These are phyloP conservation scores for Athelia psychrophila DNA, from an alignment of 1,284 basidiomycete genomes.

Conservation along the genomic window DNA sequence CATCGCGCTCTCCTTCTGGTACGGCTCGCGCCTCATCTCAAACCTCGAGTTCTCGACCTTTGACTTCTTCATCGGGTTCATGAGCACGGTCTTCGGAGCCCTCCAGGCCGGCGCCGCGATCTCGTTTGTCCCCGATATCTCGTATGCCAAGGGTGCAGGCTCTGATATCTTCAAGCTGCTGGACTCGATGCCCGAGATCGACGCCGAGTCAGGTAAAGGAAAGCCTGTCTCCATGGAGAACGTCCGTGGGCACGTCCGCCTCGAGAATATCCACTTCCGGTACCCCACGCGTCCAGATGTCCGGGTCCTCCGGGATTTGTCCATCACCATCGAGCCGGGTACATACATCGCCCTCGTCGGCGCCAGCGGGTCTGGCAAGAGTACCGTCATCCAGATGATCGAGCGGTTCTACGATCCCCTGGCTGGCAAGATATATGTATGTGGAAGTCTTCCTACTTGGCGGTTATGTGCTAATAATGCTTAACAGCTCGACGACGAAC, in stretches of 20 bases:
- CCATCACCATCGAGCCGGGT: conserved; percentile 83
- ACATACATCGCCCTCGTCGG: conserved; percentile 93
- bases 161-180: conserved; percentile 76
- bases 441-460: conserved; percentile 15
- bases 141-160: conserved; percentile 80
- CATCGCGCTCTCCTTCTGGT: conserved; percentile 89
- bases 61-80: conserved; percentile 84
- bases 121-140: conserved; percentile 91
- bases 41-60: conserved; percentile 55
- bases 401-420: conserved; percentile 89
- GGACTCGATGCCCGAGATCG: conserved; percentile 82
- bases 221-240: conserved; percentile 37
- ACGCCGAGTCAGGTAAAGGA: conserved; percentile 77
- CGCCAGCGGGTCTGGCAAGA: conserved; percentile 86
- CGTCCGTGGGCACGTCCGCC: conserved; percentile 68
- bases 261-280: conserved; percentile 88
- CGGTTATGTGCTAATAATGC: neutral
- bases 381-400: conserved; percentile 87
- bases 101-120: conserved; percentile 88
- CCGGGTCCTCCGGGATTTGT: conserved; percentile 80
- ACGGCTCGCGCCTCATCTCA: conserved; percentile 70
- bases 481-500: conserved; percentile 71
- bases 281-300: conserved; percentile 91
- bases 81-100: conserved; percentile 71
- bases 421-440: conserved; percentile 64